A percentile compares a stretch with the other conserved stretches of the same genome.
These are phyloP conservation scores for Oxalis stricta DNA, from an alignment of 441 rosid species.

Conservation along the genomic window DNA sequence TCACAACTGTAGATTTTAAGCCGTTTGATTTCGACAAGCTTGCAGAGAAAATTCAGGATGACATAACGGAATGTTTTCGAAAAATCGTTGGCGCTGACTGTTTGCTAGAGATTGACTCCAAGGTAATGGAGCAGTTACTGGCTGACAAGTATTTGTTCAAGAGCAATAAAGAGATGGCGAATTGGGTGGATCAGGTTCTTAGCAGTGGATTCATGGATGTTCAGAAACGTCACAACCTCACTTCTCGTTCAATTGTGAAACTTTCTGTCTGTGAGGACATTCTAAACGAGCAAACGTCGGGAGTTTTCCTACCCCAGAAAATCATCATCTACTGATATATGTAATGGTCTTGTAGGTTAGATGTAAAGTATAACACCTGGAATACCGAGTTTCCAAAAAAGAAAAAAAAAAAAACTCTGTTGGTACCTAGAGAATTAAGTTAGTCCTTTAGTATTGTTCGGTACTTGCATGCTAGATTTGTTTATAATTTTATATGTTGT, in stretches of 20 bases:
- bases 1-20: slow-evolving; percentile 37
- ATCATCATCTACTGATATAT: slow-evolving; percentile 19
- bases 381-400: no score
- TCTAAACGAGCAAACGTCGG: slow-evolving; percentile 11
- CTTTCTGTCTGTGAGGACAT: slow-evolving; percentile 22
- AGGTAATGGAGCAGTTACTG: slow-evolving; percentile 49
- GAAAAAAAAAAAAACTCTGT: no score
- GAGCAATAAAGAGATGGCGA: slow-evolving; percentile 15
- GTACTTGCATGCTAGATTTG: slow-evolving; percentile 10
- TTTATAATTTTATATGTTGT: slow-evolving; percentile 7
- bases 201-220: slow-evolving; percentile 27
- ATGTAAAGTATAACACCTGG: slow-evolving; percentile 14
- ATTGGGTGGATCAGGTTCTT: slow-evolving; percentile 50
- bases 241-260: slow-evolving; percentile 28
- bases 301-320: slow-evolving; percentile 23
- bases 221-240: slow-evolving; percentile 26
- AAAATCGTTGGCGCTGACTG: slow-evolving; percentile 23
- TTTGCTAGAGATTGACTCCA: slow-evolving; percentile 34
- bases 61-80: slow-evolving; percentile 23
- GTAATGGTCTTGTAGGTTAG: slow-evolving; percentile 12
- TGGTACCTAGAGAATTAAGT: background rate
- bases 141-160: slow-evolving; percentile 39
- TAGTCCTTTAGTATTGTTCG: slow-evolving; percentile 10
- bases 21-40: slow-evolving; percentile 56
- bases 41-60: slow-evolving; percentile 22